phyloP scores from a whole-genome alignment of 768 basidiomycete species.

The Postia placenta region DNA sequence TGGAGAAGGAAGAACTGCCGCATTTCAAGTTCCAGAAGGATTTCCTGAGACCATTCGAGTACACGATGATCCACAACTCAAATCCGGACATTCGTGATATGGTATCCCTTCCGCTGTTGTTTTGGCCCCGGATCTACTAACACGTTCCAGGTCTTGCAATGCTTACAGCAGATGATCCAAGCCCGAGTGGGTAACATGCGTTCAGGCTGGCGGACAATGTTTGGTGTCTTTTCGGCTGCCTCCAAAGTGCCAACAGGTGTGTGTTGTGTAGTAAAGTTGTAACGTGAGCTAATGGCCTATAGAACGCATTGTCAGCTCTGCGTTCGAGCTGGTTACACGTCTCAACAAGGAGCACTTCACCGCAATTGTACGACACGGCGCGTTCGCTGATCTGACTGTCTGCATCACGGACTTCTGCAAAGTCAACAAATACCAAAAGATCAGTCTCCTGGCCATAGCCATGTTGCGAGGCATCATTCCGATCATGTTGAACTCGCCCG shows the following conservation, averaged over 20 bases:
- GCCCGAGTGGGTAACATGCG: constrained; percentile 91
- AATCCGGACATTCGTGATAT: constrained; percentile 96
- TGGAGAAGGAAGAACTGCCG: constrained; percentile 96
- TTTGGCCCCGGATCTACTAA: not conserved
- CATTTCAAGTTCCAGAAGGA: constrained; percentile 99
- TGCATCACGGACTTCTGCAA: constrained; percentile 99
- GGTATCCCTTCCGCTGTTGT: constrained; percentile 37
- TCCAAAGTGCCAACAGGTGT: constrained; percentile 86
- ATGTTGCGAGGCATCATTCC: constrained; percentile 94
- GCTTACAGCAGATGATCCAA: constrained; percentile 98
- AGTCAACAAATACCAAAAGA: constrained; percentile 98
- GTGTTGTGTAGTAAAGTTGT: too few species aligned
- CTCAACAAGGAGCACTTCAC: constrained; percentile 88
- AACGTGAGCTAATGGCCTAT: too few species aligned
- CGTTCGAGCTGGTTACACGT: constrained; percentile 92
- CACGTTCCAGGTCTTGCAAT: constrained; percentile 76
- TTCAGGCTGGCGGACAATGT: constrained; percentile 99
- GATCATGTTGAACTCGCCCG: constrained; percentile 81
- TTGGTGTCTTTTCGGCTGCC: constrained; percentile 95
- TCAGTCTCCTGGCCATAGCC: constrained; percentile 90
- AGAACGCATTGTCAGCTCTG: constrained; percentile 90
- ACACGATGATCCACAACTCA: constrained; percentile 94
- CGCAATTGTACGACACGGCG: constrained; percentile 87
- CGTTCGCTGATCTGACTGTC: constrained; percentile 92
- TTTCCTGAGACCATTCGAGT: constrained; percentile 95